phyloP scores from a whole-genome alignment of 2,329 filamentous ascomycete species.

The Emmonsiellopsis sp. region DNA sequence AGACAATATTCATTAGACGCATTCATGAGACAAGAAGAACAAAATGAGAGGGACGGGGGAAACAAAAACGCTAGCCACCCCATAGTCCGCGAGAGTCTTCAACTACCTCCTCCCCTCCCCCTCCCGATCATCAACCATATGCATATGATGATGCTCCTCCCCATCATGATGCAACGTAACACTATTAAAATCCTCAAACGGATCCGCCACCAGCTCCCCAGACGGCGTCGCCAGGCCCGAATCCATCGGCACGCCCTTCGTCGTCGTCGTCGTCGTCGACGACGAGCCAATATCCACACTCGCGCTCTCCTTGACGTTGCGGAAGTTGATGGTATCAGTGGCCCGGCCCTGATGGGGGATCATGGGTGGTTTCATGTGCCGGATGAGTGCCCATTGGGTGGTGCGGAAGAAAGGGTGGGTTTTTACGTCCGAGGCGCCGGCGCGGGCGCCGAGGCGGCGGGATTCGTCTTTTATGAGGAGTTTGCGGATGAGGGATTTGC shows the following conservation, averaged over 20 bases:
- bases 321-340: conserved; percentile 92
- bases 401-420: conserved; percentile 90
- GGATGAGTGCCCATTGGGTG: conserved; percentile 92
- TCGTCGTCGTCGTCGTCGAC: conserved; percentile 35
- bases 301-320: conserved; percentile 94
- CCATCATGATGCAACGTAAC: conserved; percentile 95
- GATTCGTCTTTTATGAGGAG: conserved; percentile 97
- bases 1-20: not conserved
- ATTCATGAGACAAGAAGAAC: conserved; percentile 18
- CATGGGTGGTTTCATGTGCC: conserved; percentile 97
- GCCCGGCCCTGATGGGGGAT: conserved; percentile 84
- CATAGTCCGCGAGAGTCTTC: not conserved
- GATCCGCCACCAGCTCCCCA: conserved; percentile 65
- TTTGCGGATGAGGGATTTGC: conserved; percentile 94
- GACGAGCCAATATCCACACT: conserved; percentile 62
- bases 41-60: not conserved
- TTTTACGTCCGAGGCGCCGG: conserved; percentile 95
- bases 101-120: not conserved
- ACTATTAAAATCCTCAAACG: conserved; percentile 98
- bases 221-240: conserved; percentile 78
- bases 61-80: not conserved
- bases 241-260: conserved; percentile 77
- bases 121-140: conserved; percentile 11
- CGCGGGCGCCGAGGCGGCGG: conserved; percentile 81
- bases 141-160: conserved; percentile 48